phyloP scores from a whole-genome alignment of 257 asterid species.

The Ilex aquifolium region DNA sequence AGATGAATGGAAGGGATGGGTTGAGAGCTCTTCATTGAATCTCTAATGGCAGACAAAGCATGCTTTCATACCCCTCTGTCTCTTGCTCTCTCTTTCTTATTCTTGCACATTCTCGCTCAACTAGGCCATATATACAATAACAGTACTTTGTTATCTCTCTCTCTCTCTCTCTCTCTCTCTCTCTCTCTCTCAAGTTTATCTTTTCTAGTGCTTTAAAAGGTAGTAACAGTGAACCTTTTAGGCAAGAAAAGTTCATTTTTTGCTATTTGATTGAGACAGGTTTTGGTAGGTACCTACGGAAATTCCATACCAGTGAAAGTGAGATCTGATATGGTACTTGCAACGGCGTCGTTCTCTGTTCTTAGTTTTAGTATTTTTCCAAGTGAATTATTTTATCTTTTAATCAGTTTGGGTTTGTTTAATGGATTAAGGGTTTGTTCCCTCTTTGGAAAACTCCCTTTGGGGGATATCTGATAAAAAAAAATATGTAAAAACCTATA shows the following conservation, averaged over 20 bases:
- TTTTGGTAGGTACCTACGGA: too few species aligned
- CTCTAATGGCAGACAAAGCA: slow-evolving; percentile 95
- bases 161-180: slow-evolving; percentile 18
- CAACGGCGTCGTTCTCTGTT: too few species aligned
- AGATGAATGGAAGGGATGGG: slow-evolving; percentile 27
- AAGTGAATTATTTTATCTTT: too few species aligned
- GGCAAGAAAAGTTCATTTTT: slow-evolving; percentile 23
- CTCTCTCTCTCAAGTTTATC: slow-evolving; percentile 27
- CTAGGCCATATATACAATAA: slow-evolving; percentile 13
- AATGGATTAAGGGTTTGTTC: too few species aligned
- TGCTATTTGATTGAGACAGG: not conserved
- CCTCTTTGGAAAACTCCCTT: too few species aligned
- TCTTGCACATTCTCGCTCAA: not conserved
- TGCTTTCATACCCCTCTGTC: slow-evolving; percentile 35
- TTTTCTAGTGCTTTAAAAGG: slow-evolving; percentile 49
- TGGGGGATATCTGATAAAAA: too few species aligned
- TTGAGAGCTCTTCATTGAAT: slow-evolving; percentile 45
- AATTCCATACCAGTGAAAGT: too few species aligned
- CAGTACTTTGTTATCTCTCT: slow-evolving; percentile 12
- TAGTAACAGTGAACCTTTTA: slow-evolving; percentile 31
- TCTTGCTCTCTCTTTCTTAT: not conserved
- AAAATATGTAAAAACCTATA: too few species aligned
- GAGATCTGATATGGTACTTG: too few species aligned
- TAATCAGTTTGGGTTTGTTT: too few species aligned
- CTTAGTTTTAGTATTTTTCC: too few species aligned